A percentile compares a stretch with the other conserved stretches of the same genome.
Conservation (phyloP, 257 asterid species). For the Petunia axillaris region DNA sequence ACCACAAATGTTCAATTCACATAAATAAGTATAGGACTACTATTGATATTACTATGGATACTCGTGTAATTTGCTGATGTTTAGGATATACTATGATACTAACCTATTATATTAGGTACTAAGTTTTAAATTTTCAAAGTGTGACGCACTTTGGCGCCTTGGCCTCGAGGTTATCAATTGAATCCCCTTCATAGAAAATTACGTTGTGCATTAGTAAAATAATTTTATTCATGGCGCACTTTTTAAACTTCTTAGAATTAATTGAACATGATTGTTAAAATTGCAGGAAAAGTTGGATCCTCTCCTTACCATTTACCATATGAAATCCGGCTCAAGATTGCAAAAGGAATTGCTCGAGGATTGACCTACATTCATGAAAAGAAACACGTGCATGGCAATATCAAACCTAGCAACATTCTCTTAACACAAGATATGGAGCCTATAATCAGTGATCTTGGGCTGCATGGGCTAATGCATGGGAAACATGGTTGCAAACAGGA, state of each 20-base stretch:
- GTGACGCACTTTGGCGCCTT: neutral
- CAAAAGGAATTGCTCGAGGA: slow-evolving; percentile 85
- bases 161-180: too few species aligned
- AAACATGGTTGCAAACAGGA: slow-evolving; percentile 48
- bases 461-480: slow-evolving; percentile 62
- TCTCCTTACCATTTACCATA: slow-evolving; percentile 74
- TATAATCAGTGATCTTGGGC: slow-evolving; percentile 74
- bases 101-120: neutral
- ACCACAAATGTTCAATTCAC: slow-evolving; percentile 17
- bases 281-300: slow-evolving; percentile 73
- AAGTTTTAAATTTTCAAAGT: neutral
- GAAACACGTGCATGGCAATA: slow-evolving; percentile 90
- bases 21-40: neutral
- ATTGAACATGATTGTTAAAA: neutral
- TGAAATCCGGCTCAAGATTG: slow-evolving; percentile 67
- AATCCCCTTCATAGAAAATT: too few species aligned
- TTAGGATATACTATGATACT: neutral
- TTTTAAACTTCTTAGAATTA: neutral
- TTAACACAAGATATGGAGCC: slow-evolving; percentile 85
- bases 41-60: neutral
- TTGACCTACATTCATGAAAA: slow-evolving; percentile 81
- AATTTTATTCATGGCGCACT: neutral
- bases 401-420: slow-evolving; percentile 91
- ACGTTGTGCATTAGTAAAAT: too few species aligned
- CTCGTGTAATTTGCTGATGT: neutral